phyloP scores from a whole-genome alignment of 2,329 filamentous ascomycete species.

The Fusarium mundagurra region DNA sequence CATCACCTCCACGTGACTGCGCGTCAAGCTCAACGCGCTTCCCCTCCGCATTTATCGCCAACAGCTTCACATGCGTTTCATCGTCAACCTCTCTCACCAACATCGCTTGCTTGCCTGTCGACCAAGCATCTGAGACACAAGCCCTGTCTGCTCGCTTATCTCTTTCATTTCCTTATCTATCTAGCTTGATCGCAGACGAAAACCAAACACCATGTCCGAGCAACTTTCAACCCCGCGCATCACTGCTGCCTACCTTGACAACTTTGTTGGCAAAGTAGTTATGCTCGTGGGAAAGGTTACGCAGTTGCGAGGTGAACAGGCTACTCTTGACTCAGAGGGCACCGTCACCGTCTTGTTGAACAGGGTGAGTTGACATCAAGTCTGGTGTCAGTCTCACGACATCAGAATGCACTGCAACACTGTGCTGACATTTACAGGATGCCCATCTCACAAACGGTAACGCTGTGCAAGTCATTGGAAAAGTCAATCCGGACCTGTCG shows the following conservation, averaged over 20 bases:
- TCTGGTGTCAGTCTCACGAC: background rate
- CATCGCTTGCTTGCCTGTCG: background rate
- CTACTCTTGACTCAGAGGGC: constrained; percentile 82
- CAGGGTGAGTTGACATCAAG: constrained; percentile 61
- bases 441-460: constrained; percentile 75
- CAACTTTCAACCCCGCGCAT: constrained; percentile 80
- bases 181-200: background rate
- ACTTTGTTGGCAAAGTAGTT: constrained; percentile 78
- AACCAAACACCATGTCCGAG: constrained; percentile 66
- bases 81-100: background rate
- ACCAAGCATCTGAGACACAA: background rate
- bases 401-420: background rate
- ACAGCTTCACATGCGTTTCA: constrained; percentile 9
- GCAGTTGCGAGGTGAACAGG: constrained; percentile 82
- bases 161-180: background rate
- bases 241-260: constrained; percentile 80
- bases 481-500: constrained; percentile 77
- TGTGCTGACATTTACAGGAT: constrained; percentile 62
- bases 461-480: constrained; percentile 80
- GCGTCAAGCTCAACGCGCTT: constrained; percentile 33
- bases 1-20: constrained; percentile 22
- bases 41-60: constrained; percentile 23
- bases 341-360: constrained; percentile 79
- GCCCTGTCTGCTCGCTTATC: too few relatives aligned
- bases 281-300: constrained; percentile 87